These are phyloP conservation scores for Lachancea sp. DNA, from an alignment of 805 yeast genomes.

Conservation along the genomic window DNA sequence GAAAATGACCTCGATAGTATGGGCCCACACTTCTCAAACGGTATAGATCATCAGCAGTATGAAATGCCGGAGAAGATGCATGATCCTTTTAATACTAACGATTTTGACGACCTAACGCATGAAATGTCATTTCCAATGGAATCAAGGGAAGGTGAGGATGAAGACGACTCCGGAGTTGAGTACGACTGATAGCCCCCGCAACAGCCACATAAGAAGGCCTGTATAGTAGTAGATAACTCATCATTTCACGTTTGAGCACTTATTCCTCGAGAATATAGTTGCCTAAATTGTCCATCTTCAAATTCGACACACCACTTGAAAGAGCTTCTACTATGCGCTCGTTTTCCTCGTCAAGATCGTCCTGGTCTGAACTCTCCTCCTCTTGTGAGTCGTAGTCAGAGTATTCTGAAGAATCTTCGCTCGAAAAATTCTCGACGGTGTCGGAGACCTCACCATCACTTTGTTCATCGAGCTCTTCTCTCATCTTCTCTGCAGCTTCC, in stretches of 20 bases:
- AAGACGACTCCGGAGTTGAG: slow-evolving; percentile 34
- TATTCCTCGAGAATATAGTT: slow-evolving; percentile 60
- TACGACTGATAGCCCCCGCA: slow-evolving; percentile 22
- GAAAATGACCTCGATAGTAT: not conserved
- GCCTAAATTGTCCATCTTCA: slow-evolving; percentile 78
- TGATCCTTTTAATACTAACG: slow-evolving; percentile 13
- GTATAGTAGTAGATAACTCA: not conserved
- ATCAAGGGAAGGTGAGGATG: slow-evolving; percentile 30
- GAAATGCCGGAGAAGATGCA: slow-evolving; percentile 12
- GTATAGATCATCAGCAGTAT: slow-evolving; percentile 8
- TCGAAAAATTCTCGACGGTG: slow-evolving; percentile 27
- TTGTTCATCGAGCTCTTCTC: slow-evolving; percentile 23
- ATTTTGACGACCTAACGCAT: slow-evolving; percentile 6
- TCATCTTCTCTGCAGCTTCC: slow-evolving; percentile 63
- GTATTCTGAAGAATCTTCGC: slow-evolving; percentile 59
- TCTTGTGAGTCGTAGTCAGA: slow-evolving; percentile 32
- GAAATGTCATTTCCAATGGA: slow-evolving; percentile 20
- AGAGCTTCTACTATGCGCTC: slow-evolving; percentile 66
- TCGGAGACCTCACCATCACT: slow-evolving; percentile 30
- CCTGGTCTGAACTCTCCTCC: slow-evolving; percentile 26
- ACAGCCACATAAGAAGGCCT: not conserved
- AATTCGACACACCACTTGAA: slow-evolving; percentile 52
- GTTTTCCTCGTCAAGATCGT: slow-evolving; percentile 40
- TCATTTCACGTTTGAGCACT: not conserved
- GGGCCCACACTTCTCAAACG: not conserved